Evolutionary conservation across 192 early-diverging fungal species (phyloP), one percentile per base, ranked within the genome.

Genomic region (Linnemannia zychae): DNA sequence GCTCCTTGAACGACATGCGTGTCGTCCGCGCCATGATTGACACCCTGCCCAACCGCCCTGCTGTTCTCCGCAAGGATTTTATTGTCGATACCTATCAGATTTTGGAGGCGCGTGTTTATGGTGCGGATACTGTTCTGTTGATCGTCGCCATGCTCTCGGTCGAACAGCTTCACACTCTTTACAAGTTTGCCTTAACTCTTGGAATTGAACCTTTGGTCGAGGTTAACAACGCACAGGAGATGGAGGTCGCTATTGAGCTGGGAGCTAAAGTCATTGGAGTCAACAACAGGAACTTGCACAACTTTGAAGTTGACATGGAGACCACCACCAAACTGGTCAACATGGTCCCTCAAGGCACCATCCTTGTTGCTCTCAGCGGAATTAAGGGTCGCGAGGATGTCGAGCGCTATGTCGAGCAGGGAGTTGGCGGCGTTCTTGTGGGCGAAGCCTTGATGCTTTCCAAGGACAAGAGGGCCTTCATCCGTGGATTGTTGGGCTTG

Each of bases 131-230:
- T 1, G 91, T 99, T 4, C 90, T 99, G 48, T 89, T 99, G 50
- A 99, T 99, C 82, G 97, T 99, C 36, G 96, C 98, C 53, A 97
- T 99, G 91, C 91, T 99, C 77, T 88, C 90, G 48, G 89, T 92
- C 48, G 88, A 92, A 38, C 91, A 93, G 71, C 88, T 99, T 38
- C 69, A 75, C 65, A 81, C 92, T 0, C 90, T 99, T 16, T 91
- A 99, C 75, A 88, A 79, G 7, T 98, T 95, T 84, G 90, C 97
- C 7, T 91, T 96, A 13, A 53, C 74, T 7, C 89, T 99, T 24
- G 95, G 95, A 7, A 99, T 99, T 94, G 99, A 99, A 87, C 98
- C 99, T n/a, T 89, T 99, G 76, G 98, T 99, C 4, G 99, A 99
- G 87, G 99, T 99, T 44, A 98, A 99, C 79, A 96, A 94, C 78